These are phyloP conservation scores for Sisymbrium irio DNA, from an alignment of 345 rosid genomes.

Conservation along the genomic window DNA sequence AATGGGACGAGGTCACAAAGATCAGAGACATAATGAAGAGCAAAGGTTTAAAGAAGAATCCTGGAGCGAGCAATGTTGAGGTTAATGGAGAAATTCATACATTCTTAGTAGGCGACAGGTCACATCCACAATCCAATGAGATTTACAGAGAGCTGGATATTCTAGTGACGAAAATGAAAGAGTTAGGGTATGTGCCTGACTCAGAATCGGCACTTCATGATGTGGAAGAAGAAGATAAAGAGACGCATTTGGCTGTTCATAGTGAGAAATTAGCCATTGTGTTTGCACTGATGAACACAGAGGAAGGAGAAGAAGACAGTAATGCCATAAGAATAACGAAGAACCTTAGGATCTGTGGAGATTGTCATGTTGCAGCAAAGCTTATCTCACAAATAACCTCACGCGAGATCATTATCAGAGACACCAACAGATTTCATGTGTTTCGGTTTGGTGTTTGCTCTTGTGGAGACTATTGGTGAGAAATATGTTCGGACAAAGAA, in stretches of 20 bases:
- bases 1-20: slow-evolving; percentile 61
- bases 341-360: slow-evolving; percentile 72
- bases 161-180: slow-evolving; percentile 66
- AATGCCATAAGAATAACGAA: slow-evolving; percentile 62
- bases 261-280: slow-evolving; percentile 78
- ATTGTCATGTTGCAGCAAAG: slow-evolving; percentile 73
- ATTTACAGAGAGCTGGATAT: slow-evolving; percentile 52
- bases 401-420: slow-evolving; percentile 60
- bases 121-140: slow-evolving; percentile 46
- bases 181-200: slow-evolving; percentile 58
- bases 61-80: slow-evolving; percentile 70
- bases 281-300: slow-evolving; percentile 59
- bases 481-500: background rate
- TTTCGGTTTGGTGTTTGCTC: slow-evolving; percentile 60
- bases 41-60: slow-evolving; percentile 58
- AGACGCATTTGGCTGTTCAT: slow-evolving; percentile 65
- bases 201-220: slow-evolving; percentile 72
- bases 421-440: slow-evolving; percentile 65
- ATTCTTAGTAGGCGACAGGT: slow-evolving; percentile 63
- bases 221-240: slow-evolving; percentile 82
- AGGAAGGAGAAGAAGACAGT: slow-evolving; percentile 40
- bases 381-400: slow-evolving; percentile 58
- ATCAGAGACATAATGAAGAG: slow-evolving; percentile 57
- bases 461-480: slow-evolving; percentile 73
- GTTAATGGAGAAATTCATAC: slow-evolving; percentile 45